A percentile compares a stretch with the other conserved stretches of the same genome.
phyloP scores from a whole-genome alignment of 352 stramenopile species.

The Aphanomyces astaci region DNA sequence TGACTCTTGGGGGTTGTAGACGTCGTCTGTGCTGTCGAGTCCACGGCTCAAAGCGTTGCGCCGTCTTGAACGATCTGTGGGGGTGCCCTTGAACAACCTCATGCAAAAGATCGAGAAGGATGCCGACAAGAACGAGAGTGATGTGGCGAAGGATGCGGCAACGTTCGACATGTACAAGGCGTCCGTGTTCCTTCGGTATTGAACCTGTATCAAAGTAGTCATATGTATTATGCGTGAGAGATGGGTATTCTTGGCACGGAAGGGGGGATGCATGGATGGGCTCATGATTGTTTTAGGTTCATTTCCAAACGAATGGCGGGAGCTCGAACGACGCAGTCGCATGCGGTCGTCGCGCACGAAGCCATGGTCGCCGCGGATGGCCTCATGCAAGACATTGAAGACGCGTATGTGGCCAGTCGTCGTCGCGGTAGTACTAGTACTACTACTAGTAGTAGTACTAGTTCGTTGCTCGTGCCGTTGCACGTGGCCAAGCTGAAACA shows the following conservation, averaged over 20 bases:
- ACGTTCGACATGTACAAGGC: background rate
- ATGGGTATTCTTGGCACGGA: too few relatives aligned
- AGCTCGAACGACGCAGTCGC: slow-evolving; percentile 35
- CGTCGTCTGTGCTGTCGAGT: background rate
- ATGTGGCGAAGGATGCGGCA: background rate
- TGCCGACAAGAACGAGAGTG: background rate
- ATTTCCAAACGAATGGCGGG: slow-evolving; percentile 29
- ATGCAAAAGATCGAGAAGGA: background rate
- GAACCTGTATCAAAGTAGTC: too few relatives aligned
- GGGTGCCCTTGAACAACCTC: background rate
- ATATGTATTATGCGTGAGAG: too few relatives aligned
- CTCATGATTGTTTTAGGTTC: background rate
- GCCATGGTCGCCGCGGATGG: slow-evolving; percentile 32
- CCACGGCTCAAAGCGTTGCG: background rate
- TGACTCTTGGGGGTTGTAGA: background rate
- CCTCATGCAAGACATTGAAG: slow-evolving; percentile 25
- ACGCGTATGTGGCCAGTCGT: slow-evolving; percentile 36
- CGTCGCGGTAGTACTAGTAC: too few relatives aligned
- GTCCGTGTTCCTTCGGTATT: background rate
- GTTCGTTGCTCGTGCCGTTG: background rate
- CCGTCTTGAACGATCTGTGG: background rate
- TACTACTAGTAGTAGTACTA: too few relatives aligned
- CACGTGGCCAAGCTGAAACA: slow-evolving; percentile 57
- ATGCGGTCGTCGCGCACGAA: slow-evolving; percentile 43
- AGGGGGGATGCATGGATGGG: too few relatives aligned